Base-by-base conservation (phyloP, 148 eudicot species). In the Amaranthus palmeri region DNA sequence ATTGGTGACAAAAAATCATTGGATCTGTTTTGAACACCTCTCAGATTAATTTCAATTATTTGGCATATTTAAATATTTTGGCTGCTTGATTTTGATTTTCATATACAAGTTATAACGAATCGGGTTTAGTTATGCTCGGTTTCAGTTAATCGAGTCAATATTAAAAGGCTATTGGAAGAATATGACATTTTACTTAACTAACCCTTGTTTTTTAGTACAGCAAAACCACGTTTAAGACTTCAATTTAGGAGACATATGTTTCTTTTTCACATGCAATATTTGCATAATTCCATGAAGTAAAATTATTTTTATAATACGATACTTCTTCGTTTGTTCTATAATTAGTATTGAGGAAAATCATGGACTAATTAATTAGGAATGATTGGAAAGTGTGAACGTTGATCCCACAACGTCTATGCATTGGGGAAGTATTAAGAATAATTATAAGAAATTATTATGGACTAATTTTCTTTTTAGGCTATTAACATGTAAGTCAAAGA, bases 261-360 rank as follows among this genome's bases (percentile, higher is more conserved):
- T 43, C 56, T 13, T 15, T 52, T 61, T 74, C 76, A 74, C 76
- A 74, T 74, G 76, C 12, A 65, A 13, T 48, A 17, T 65, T 47
- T 65, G 68, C 68, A 65, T 65, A 65, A 8, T 65, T 48, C 49
- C 69, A 65, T 47, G 68, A 15, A 52, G 41, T 46, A 46, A 65
- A 45, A 8, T 11, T 17, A 45, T 46, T 8, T 65, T n/a, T 47
- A 3, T 17, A 0, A 17, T n/a, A n/a, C 14, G 7, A 3, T 64
- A 17, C 14, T 65, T 49, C 53, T 46, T 65, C 45, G 68, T 47
- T n/a, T 40, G 45, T 47, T 65, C 52, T 69, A 69, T 25, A 25
- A 25, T 25, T 25, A 69, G 56, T 46, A 43, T 11, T 63, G 36
- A 65, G 55, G 36, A 65, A 18, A 5, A 8, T 65, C 36, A 25